A percentile compares a stretch with the other conserved stretches of the same genome.
Evolutionary conservation across 2,329 filamentous ascomycete species (phyloP).

Genomic region (Neoscytalidium dimidiatum): DNA sequence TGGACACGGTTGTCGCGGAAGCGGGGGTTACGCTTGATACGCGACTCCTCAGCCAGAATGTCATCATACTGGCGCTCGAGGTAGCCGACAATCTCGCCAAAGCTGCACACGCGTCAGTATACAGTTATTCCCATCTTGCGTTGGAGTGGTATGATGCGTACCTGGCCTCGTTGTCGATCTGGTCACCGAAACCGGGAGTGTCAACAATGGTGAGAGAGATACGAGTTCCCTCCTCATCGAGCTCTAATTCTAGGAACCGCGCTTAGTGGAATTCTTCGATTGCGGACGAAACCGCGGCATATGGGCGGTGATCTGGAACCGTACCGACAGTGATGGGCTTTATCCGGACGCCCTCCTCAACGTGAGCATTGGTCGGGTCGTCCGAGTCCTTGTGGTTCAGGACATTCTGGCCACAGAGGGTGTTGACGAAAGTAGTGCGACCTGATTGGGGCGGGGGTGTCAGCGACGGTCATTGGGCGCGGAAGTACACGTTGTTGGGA

Average conservation of each 20-base stretch:
- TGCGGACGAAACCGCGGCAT: background rate
- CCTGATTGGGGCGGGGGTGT: slow-evolving; percentile 54
- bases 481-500: background rate
- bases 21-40: slow-evolving; percentile 99
- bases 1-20: slow-evolving; percentile 99
- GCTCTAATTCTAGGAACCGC: slow-evolving; percentile 72
- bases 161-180: slow-evolving; percentile 99
- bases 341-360: slow-evolving; percentile 97
- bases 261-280: slow-evolving; percentile 25
- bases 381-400: slow-evolving; percentile 90
- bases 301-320: slow-evolving; percentile 32
- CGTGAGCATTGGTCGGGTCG: slow-evolving; percentile 81
- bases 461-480: background rate
- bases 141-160: slow-evolving; percentile 45
- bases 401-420: slow-evolving; percentile 92
- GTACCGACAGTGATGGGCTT: slow-evolving; percentile 96
- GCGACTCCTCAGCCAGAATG: slow-evolving; percentile 97
- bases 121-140: background rate
- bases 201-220: slow-evolving; percentile 98
- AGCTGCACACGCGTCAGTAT: slow-evolving; percentile 56
- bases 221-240: slow-evolving; percentile 97
- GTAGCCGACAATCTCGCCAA: slow-evolving; percentile 96
- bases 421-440: slow-evolving; percentile 99
- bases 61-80: slow-evolving; percentile 99
- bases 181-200: slow-evolving; percentile 96